Evolutionary conservation across 164 flowering plant species (phyloP), one percentile per base, ranked within the genome.

Genomic region (Chimonanthus praecox): DNA sequence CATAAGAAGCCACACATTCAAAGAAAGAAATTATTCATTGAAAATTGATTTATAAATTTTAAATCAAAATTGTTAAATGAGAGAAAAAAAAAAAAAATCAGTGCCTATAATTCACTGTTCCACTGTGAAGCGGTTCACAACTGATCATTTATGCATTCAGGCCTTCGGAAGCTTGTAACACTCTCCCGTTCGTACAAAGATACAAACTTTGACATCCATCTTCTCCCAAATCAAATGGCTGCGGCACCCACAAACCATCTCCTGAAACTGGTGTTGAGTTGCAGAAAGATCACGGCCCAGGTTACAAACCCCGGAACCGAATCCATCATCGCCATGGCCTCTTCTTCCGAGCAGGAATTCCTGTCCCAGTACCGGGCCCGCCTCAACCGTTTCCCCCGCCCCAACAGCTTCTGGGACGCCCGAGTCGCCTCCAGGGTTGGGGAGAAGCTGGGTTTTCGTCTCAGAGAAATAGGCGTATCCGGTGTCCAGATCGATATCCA

Each of bases 291-390:
- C 73, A 83, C 92, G 8, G 94, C 97, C 1, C 91, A 86, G 67
- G 97, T 91, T 10, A 86, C 87, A 2, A 75, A 73, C 81, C 79
- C 81, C 11, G 46, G 68, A 62, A 85, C 85, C 4, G 78, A 87
- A 20, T 80, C 94, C 47, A 88, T 91, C 68, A 74, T 91, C 33
- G 97, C 97, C 75, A 88, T 89, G 94, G 94, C 97, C 10, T 87
- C 91, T 10, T 88, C 97, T 7, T 45, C 85, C 58, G 92, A 91
- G 77, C 88, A 84, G 48, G 94, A 89, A 68, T 89, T 91, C 85
- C 43, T 81, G 64, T 18, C 83, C 11, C 80, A 84, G 33, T 83
- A 83, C 86, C 76, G 87, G 77, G 72, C 87, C 66, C 80, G 81
- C 44, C 86, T 84, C 73, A 76, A 77, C 78, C 79, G 88, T 11